phyloP scores from a whole-genome alignment of 2,329 filamentous ascomycete genomes.

The Aspergillus aculeatinus region DNA sequence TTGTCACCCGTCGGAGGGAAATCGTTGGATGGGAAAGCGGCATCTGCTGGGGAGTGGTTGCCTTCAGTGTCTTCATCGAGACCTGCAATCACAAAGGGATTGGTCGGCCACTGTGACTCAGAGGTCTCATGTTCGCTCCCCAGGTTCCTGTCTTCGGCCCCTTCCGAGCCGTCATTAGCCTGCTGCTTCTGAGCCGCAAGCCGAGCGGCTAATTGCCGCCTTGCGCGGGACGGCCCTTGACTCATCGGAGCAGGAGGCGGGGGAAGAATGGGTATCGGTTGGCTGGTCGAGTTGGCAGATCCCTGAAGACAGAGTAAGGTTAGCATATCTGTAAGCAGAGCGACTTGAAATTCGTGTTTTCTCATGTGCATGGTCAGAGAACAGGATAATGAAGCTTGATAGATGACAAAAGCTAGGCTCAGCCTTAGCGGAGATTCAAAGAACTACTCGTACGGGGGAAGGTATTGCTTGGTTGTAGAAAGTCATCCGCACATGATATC shows the following conservation, averaged over 20 bases:
- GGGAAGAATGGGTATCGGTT: slow-evolving; percentile 45
- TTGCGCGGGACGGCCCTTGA: slow-evolving; percentile 79
- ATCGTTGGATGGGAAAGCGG: slow-evolving; percentile 33
- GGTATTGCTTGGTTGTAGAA: slow-evolving; percentile 15
- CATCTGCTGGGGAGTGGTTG: slow-evolving; percentile 21
- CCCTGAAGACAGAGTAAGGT: slow-evolving; percentile 22
- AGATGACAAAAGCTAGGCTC: slow-evolving; percentile 11
- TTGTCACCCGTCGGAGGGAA: slow-evolving; percentile 26
- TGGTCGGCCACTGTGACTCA: slow-evolving; percentile 34
- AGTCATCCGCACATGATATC: slow-evolving; percentile 18
- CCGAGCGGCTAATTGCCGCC: slow-evolving; percentile 84
- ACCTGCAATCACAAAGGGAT: slow-evolving; percentile 41
- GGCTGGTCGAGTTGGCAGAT: slow-evolving; percentile 36
- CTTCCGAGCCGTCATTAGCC: slow-evolving; percentile 44
- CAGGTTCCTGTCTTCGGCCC: slow-evolving; percentile 25
- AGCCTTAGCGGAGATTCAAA: slow-evolving; percentile 13
- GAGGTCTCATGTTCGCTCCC: slow-evolving; percentile 14
- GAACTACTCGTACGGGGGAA: slow-evolving; percentile 18
- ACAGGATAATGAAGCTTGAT: background rate
- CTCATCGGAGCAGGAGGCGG: slow-evolving; percentile 76
- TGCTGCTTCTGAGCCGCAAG: slow-evolving; percentile 74
- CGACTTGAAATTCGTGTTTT: background rate
- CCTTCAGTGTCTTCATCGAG: slow-evolving; percentile 34
- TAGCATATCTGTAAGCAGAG: slow-evolving; percentile 1
- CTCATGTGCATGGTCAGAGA: background rate